Conservation (phyloP, 768 basidiomycete species). For the Mycena indigotica region DNA sequence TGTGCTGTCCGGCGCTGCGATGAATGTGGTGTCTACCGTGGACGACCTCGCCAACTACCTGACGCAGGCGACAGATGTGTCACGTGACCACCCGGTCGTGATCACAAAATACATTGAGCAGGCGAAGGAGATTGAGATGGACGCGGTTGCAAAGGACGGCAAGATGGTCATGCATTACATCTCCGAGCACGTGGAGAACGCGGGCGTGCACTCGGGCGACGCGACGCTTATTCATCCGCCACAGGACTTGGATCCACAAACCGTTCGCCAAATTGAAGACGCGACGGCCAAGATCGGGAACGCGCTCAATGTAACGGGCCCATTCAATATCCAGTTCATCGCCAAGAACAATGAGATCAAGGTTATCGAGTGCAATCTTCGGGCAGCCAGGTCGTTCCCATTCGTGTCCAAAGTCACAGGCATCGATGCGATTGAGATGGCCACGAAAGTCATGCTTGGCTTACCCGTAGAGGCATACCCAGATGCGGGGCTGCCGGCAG, state of each 20-base stretch:
- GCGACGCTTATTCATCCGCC: slow-evolving; percentile 98
- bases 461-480: slow-evolving; percentile 90
- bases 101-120: slow-evolving; percentile 99
- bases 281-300: slow-evolving; percentile 98
- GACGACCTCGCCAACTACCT: slow-evolving; percentile 92
- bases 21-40: slow-evolving; percentile 96
- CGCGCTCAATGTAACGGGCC: slow-evolving; percentile 96
- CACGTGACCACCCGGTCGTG: slow-evolving; percentile 94
- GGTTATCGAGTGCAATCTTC: slow-evolving; percentile 98
- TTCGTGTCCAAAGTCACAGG: slow-evolving; percentile 99
- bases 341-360: slow-evolving; percentile 99
- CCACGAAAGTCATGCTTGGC: slow-evolving; percentile 97
- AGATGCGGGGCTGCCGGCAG: slow-evolving; percentile 78
- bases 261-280: slow-evolving; percentile 93
- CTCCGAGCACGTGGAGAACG: slow-evolving; percentile 99
- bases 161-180: slow-evolving; percentile 99
- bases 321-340: slow-evolving; percentile 99
- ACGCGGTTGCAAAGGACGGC: slow-evolving; percentile 94
- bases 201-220: slow-evolving; percentile 98
- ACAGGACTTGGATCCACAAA: slow-evolving; percentile 96
- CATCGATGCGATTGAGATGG: slow-evolving; percentile 97
- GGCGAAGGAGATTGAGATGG: slow-evolving; percentile 99
- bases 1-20: slow-evolving; percentile 98
- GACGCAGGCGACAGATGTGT: slow-evolving; percentile 93
- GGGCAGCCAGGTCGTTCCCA: slow-evolving; percentile 96